Base-by-base conservation (phyloP, 768 basidiomycete species). In the Boletus edulis region DNA sequence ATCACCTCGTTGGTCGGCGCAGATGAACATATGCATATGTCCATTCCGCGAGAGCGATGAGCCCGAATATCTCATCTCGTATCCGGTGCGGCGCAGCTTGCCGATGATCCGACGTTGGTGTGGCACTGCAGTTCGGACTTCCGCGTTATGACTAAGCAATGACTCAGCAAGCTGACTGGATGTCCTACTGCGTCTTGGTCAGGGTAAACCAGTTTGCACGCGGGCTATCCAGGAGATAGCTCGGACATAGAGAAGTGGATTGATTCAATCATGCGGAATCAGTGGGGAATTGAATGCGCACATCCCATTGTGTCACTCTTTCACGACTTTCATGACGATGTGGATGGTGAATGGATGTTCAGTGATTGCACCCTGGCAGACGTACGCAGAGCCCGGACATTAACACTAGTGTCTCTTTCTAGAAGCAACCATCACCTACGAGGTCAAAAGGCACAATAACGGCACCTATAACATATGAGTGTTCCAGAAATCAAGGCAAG, bases 21-120 rank as follows among this genome's bases (percentile, higher is more conserved):
- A 80, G 64, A 61, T 81, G 83, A 49, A 91, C 88, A 63, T 91
- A 87, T 68, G 89, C 88, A 63, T 91, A 87, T 68, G 89, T 85
- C 38, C 77, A 6, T 10, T 53, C 22, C 80, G 13, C 13, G 2
- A 91, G 78, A 91, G 75, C 89, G 90, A 92, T 17, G 89, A 87
- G 64, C 90, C 91, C 40, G 84, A 84, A 61, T 81, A 83, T 84
- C 45, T 10, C n/a, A n/a, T n/a, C n/a, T n/a, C 3, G 29, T 11
- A 42, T 27, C 29, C 11, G 35, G 18, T 40, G 55, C 24, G 41
- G 48, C 38, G 43, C 44, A 43, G 41, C 31, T 17, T 24, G 22
- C 22, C n/a, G n/a, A n/a, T n/a, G n/a, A n/a, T n/a, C n/a, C n/a
- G 27, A 29, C 27, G 9, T 27, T 1, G 0, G 0, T 27, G 24